Base-by-base conservation (phyloP, 2,329 filamentous ascomycete species). In the Claviceps capensis region DNA sequence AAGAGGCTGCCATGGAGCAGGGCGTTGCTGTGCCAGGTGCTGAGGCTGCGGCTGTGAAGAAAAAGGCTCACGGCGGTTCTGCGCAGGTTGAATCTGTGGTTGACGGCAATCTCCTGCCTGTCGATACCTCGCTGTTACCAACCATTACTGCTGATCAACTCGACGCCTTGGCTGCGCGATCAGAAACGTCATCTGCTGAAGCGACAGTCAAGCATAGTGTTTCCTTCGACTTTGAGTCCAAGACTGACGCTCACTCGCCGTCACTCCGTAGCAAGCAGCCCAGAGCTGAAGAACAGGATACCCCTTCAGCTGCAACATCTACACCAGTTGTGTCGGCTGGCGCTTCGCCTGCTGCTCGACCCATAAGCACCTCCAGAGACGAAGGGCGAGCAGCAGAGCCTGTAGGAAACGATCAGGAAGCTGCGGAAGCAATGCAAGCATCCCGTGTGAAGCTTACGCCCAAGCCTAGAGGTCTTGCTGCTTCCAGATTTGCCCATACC, bases 321-420 rank as follows among this genome's bases (percentile, higher is more conserved):
- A 80, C 79, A 59, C 76, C 85, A 0, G 94, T 93, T 63, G 76
- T 72, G 4, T 76, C 77, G 14, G 68, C 71, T 17, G 67, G 61
- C 36, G 56, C 62, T 58, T 53, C 66, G 54, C 59, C 61, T 40
- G 53, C 62, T 30, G 59, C 61, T 1, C 49, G 53, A 9, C 26
- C 26, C 2, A 22, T 56, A 4, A 50, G 54, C 11, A 57, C 22
- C 13, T 44, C 9, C 11, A 19, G 41, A 37, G 48, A 47, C n/a
- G 47, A 47, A 19, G 44, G 38, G 23, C 14, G 42, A 36, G 11
- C 14, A 26, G n/a, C 37, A 26, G 30, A 17, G 4, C 23, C 48
- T 43, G 11, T 46, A 41, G 46, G 49, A 43, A 38, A 37, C 26
- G 16, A 37, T 37, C 30, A 37, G 7, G 43, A 46, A 13, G 4